These are phyloP conservation scores for Trichoderma sp. DNA, from an alignment of 2,329 filamentous ascomycete species.

Conservation along the genomic window DNA sequence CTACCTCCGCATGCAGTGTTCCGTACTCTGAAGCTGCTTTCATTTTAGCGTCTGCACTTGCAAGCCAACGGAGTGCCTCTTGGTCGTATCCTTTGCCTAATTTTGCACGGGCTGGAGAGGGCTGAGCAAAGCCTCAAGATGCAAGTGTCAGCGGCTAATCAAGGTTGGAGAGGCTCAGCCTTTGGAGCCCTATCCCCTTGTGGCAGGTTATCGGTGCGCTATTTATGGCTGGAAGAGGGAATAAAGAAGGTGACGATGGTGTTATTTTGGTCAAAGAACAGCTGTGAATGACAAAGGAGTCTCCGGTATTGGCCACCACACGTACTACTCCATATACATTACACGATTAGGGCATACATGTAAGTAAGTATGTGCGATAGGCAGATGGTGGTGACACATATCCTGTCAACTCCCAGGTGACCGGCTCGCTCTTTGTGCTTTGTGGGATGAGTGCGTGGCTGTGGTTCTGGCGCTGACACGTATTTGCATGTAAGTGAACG, in stretches of 20 bases:
- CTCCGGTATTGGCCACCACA: not conserved
- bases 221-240: not conserved
- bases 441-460: conserved; percentile 5
- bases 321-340: too few species aligned
- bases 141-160: conserved; percentile 2
- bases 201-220: not conserved
- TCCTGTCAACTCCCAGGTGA: not conserved
- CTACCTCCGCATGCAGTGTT: not conserved
- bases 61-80: not conserved
- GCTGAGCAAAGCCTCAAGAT: conserved; percentile 5
- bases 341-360: not conserved
- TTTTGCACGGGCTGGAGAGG: not conserved
- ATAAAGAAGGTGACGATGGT: not conserved
- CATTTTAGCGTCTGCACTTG: not conserved
- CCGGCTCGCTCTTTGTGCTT: not conserved
- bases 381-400: not conserved
- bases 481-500: not conserved
- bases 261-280: not conserved
- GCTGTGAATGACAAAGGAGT: not conserved
- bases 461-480: conserved; percentile 14
- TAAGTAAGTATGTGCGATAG: not conserved
- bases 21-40: not conserved
- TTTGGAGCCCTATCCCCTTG: not conserved
- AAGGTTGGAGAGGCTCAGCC: not conserved
- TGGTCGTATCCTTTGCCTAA: not conserved